Percentiles rank a stretch among this genome's conserved stretches.
Conservation (phyloP, 495 filamentous ascomycete genomes). For the Penicillium manginii region DNA sequence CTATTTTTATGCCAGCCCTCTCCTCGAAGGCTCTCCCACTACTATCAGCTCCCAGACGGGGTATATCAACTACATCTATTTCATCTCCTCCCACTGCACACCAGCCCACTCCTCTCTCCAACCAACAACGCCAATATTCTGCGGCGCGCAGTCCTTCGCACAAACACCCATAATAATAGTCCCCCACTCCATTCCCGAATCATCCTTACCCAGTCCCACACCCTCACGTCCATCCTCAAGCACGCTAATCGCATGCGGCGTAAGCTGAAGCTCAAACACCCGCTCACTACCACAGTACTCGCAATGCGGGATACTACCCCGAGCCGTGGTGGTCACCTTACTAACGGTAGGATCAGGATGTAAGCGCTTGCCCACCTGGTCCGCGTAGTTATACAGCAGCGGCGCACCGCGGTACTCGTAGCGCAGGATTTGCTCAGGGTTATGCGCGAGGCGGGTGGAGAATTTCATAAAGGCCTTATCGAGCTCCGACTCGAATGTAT, state of each 20-base stretch:
- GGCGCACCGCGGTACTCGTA: slow-evolving; percentile 87
- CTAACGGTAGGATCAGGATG: slow-evolving; percentile 33
- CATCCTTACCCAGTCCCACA: slow-evolving; percentile 53
- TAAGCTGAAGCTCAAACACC: slow-evolving; percentile 91
- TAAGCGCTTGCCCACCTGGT: slow-evolving; percentile 71
- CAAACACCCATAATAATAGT: slow-evolving; percentile 93
- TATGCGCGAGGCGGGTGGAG: slow-evolving; percentile 84
- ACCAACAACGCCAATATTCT: slow-evolving; percentile 54
- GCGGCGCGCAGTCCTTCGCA: slow-evolving; percentile 65
- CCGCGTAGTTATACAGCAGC: slow-evolving; percentile 77
- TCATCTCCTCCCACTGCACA: slow-evolving; percentile 92
- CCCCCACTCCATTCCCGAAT: slow-evolving; percentile 98
- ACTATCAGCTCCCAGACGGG: neutral
- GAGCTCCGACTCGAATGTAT: slow-evolving; percentile 78
- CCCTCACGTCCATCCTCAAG: slow-evolving; percentile 79
- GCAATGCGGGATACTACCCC: slow-evolving; percentile 68
- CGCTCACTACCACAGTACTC: slow-evolving; percentile 71
- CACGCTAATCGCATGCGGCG: slow-evolving; percentile 86
- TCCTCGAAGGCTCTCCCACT: no score
- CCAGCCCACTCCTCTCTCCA: slow-evolving; percentile 96
- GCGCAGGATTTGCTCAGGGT: slow-evolving; percentile 90
- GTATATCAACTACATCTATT: slow-evolving; percentile 30
- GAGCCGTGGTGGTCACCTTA: slow-evolving; percentile 34
- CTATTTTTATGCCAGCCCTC: slow-evolving; percentile 7
- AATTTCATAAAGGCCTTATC: slow-evolving; percentile 91